phyloP scores from a whole-genome alignment of 768 basidiomycete genomes.

The Russula dissimulans region DNA sequence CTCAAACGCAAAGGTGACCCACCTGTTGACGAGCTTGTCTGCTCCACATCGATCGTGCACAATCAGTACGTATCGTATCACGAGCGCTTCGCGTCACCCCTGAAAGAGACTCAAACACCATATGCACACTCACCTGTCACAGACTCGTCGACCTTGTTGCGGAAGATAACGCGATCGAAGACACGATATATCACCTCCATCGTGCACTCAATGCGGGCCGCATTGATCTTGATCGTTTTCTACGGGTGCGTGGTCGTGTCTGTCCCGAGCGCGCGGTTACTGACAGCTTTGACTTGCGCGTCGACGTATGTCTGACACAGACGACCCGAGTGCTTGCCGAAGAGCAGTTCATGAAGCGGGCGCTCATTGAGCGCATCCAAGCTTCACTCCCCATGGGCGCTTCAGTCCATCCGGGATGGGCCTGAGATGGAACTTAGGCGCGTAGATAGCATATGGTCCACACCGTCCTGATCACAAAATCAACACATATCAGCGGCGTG shows the following conservation, averaged over 20 bases:
- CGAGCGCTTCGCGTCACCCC: neutral
- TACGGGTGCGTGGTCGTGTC: conserved; percentile 52
- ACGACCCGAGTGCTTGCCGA: conserved; percentile 80
- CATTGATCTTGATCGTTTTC: conserved; percentile 89
- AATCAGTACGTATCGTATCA: conserved; percentile 69
- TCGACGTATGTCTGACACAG: conserved; percentile 30
- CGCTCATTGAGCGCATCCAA: conserved; percentile 86
- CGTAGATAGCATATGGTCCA: neutral
- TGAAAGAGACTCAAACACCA: neutral
- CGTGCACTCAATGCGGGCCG: conserved; percentile 85
- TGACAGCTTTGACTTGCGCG: neutral
- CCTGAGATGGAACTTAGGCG: conserved; percentile 4
- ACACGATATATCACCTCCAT: conserved; percentile 95
- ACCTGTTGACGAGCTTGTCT: conserved; percentile 93
- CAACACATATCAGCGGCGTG: neutral
- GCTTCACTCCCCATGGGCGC: conserved; percentile 43
- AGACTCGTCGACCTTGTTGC: conserved; percentile 95
- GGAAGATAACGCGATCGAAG: conserved; percentile 98
- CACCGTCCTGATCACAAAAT: neutral
- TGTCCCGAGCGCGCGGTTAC: conserved; percentile 2
- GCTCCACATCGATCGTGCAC: conserved; percentile 90
- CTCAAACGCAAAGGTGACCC: conserved; percentile 79
- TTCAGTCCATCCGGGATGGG: conserved; percentile 12
- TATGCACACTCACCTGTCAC: conserved; percentile 1
- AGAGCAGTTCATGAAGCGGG: conserved; percentile 96